Evolutionary conservation across 73 alveolate species (phyloP).

Genomic region (Tetrahymena malaccensis): DNA sequence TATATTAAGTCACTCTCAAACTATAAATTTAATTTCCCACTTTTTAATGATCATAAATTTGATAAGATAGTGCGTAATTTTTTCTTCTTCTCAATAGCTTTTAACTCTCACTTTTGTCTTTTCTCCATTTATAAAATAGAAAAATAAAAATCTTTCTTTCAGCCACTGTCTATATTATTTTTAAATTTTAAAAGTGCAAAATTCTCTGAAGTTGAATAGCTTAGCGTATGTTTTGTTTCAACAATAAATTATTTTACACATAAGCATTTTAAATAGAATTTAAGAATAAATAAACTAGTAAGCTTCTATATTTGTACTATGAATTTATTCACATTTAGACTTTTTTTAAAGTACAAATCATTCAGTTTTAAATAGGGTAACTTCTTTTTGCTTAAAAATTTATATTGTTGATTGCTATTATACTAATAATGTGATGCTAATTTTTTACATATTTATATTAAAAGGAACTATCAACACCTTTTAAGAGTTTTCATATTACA

Average conservation of each 20-base stretch:
- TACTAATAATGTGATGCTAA: too few species aligned
- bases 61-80: neutral
- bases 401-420: too few species aligned
- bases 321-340: too few species aligned
- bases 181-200: neutral
- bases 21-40: neutral
- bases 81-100: neutral
- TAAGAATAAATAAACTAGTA: too few species aligned
- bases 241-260: neutral
- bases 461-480: too few species aligned
- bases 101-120: neutral
- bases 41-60: neutral
- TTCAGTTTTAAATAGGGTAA: too few species aligned
- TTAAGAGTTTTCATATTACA: too few species aligned
- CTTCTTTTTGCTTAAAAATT: too few species aligned
- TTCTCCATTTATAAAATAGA: neutral
- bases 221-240: neutral
- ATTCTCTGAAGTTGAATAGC: neutral
- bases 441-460: too few species aligned
- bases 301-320: too few species aligned
- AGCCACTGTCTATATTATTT: neutral
- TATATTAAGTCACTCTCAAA: neutral
- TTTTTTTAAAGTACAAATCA: too few species aligned
- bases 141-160: neutral
- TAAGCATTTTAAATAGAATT: neutral